Evolutionary conservation across 176 grass and related monocot species (phyloP).

Genomic region (Hordeum marinum): DNA sequence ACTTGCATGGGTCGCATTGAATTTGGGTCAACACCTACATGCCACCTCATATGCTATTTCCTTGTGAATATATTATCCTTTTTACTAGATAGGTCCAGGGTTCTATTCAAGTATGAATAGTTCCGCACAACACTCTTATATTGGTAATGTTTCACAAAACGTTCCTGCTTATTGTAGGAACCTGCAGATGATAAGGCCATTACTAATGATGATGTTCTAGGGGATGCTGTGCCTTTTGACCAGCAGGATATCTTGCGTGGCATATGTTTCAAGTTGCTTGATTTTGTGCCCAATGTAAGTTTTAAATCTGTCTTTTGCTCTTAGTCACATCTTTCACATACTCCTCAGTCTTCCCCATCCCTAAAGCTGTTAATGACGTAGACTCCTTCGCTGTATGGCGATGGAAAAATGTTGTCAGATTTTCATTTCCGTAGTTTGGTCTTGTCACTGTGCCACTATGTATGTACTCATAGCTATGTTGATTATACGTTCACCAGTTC

Average conservation of each 20-base stretch:
- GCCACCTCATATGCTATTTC: not conserved
- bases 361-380: not conserved
- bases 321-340: constrained; percentile 2
- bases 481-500: not conserved
- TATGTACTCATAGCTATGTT: not conserved
- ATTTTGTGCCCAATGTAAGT: constrained; percentile 50
- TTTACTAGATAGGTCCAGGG: constrained; percentile 11
- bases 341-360: not conserved
- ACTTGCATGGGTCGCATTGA: not conserved
- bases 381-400: not conserved
- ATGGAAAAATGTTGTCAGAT: not conserved
- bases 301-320: not conserved
- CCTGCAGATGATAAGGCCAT: constrained; percentile 45
- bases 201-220: constrained; percentile 73
- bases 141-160: constrained; percentile 4
- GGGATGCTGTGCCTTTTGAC: constrained; percentile 57
- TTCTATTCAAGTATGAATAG: not conserved
- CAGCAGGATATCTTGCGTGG: constrained; percentile 50
- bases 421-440: not conserved
- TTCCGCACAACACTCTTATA: not conserved
- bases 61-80: not conserved
- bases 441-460: not conserved
- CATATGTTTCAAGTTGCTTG: constrained; percentile 62
- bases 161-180: constrained; percentile 37
- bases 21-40: not conserved